Base-by-base conservation (phyloP, 495 filamentous ascomycete genomes). In the Tuber borchii region DNA sequence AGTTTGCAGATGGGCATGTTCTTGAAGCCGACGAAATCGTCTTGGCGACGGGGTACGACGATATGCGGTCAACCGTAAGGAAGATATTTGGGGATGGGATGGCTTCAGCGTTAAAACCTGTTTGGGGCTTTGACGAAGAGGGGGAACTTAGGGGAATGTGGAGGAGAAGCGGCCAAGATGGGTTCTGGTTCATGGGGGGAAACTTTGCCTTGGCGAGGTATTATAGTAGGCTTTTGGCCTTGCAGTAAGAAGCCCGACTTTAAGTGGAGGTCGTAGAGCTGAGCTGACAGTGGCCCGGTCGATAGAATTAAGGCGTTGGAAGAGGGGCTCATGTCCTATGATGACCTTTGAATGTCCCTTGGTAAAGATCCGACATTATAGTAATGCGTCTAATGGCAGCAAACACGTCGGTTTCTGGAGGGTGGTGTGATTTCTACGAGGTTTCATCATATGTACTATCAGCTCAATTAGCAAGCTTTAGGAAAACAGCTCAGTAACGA, bases 111-210 rank as follows among this genome's bases (percentile, higher is more conserved):
- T 85, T 91, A 0, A 86, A 86, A 14, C 88, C 91, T 83, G 89
- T 95, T 51, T 97, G 93, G 93, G 93, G 91, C 0, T 88, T 91
- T 76, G 88, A 95, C 75, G 86, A 89, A 37, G 92, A 95, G 81
- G 93, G 93, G 9, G 93, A 96, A 85, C 85, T 89, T 81, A 87
- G 86, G 16, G 87, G 85, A 3, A 92, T 96, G 79, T 97, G 92
- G 92, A 86, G 88, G 8, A 85, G 81, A 68, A 91, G 86, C 26
- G 91, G 92, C 0, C 91, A 94, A 79, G 90, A 90, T 0, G 91
- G 91, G 0, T 89, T 95, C 73, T 97, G 92, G 92, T 91, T 92
- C 82, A 92, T 93, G 85, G 93, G 92, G 0, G 93, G 93, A 0
- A 95, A 93, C 84, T 82, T 95, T 39, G 91, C 91, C 20, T 79